Conservation (phyloP, 805 yeast species). For the Grigorovia yakushimaensis region DNA sequence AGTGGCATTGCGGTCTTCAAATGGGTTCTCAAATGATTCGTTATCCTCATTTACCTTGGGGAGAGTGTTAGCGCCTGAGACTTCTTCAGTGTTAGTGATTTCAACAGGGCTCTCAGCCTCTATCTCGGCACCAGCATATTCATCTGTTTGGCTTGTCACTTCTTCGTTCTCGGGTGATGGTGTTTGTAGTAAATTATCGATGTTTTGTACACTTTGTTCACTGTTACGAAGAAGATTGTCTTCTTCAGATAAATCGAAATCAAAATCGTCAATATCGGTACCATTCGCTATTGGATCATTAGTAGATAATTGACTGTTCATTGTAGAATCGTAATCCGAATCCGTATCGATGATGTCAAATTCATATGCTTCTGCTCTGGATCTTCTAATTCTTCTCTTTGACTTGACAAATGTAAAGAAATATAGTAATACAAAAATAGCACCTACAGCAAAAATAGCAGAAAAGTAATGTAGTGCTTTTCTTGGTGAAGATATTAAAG, state of each 20-base stretch:
- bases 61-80: background rate
- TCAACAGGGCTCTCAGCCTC: background rate
- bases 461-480: conserved; percentile 56
- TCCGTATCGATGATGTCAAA: conserved; percentile 71
- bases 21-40: background rate
- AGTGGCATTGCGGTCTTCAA: background rate
- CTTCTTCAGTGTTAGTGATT: background rate
- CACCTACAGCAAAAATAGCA: conserved; percentile 50
- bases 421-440: conserved; percentile 36
- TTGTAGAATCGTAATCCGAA: conserved; percentile 29
- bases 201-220: background rate
- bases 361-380: conserved; percentile 63
- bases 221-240: conserved; percentile 7
- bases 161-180: background rate
- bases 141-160: background rate
- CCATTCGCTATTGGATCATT: conserved; percentile 8
- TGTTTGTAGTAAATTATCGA: background rate
- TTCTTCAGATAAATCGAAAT: conserved; percentile 28
- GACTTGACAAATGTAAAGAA: conserved; percentile 35
- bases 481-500: conserved; percentile 30
- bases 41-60: background rate
- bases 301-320: conserved; percentile 14
- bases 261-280: conserved; percentile 23
- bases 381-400: conserved; percentile 38
- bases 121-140: background rate